Evolutionary conservation across 768 basidiomycete genomes (phyloP).

Genomic region (Sutorius australiensis): DNA sequence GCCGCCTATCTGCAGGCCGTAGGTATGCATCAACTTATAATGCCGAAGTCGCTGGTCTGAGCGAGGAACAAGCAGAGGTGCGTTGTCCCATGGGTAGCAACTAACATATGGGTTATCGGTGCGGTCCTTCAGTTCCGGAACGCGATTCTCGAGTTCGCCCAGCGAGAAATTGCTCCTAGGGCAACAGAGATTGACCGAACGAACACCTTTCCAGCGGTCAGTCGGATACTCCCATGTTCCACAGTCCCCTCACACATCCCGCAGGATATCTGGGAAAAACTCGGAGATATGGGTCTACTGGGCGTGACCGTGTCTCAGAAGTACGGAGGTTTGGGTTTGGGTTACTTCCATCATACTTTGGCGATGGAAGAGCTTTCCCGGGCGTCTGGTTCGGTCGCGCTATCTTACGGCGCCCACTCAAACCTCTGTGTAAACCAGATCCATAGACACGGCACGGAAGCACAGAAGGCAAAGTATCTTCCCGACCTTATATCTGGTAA

Average conservation of each 20-base stretch:
- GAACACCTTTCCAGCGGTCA: slow-evolving; percentile 75
- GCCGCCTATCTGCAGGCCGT: neutral
- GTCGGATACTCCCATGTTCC: slow-evolving; percentile 15
- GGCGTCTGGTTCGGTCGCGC: slow-evolving; percentile 87
- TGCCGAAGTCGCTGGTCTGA: slow-evolving; percentile 68
- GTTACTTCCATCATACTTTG: slow-evolving; percentile 84
- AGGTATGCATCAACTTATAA: slow-evolving; percentile 58
- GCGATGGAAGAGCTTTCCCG: slow-evolving; percentile 94
- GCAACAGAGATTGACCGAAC: slow-evolving; percentile 84
- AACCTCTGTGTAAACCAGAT: slow-evolving; percentile 89
- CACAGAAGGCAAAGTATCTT: slow-evolving; percentile 79
- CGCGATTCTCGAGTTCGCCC: slow-evolving; percentile 74
- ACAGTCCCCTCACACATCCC: slow-evolving; percentile 11
- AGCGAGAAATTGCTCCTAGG: slow-evolving; percentile 79
- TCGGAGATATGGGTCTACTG: slow-evolving; percentile 89
- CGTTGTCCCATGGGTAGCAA: slow-evolving; percentile 11
- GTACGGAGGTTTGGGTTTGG: slow-evolving; percentile 79
- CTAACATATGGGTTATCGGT: neutral
- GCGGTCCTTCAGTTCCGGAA: slow-evolving; percentile 61
- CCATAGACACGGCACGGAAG: slow-evolving; percentile 75
- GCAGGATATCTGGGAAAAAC: slow-evolving; percentile 83
- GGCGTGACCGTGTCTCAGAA: slow-evolving; percentile 79
- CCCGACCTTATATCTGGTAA: slow-evolving; percentile 74
- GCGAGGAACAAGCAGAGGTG: slow-evolving; percentile 78
- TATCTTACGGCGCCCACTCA: slow-evolving; percentile 90